Evolutionary conservation across 2,329 filamentous ascomycete genomes (phyloP), one percentile per base, ranked within the genome.

Genomic region (Fusarium drepaniforme): DNA sequence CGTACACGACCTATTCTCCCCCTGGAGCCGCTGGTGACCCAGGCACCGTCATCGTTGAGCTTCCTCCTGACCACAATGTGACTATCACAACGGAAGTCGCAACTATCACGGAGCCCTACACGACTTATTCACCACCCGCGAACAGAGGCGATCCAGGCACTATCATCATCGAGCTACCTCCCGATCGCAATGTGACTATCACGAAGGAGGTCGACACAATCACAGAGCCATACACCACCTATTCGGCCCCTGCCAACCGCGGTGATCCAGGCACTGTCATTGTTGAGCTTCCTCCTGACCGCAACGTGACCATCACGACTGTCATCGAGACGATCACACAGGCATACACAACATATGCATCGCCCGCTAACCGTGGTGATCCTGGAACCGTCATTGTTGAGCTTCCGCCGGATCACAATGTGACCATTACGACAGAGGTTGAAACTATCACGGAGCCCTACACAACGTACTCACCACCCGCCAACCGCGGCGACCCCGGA

Each of bases 171-270:
- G 59, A 44, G 16, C n/a, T 42, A 15, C 59, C 28, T 38, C 51
- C 62, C 28, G 56, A 73, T 18, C 72, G 64, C 21, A 73, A 73
- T 23, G 70, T 73, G n/a, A 73, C 70, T 6, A 35, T 73, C 11
- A 72, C 70, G 23, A 59, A 16, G n/a, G 21, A 59, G 23, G 35
- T 38, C 56, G 23, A 38, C 15, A 59, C 56, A 8, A 37, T 59
- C 35, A 59, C 56, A 8, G 56, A 23, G 16, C 35, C 23, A 1
- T 40, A 59, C 13, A 59, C 56, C 5, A 38, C 35, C 8, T 59
- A 59, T 11, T 38, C 56, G 8, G 13, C 56, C 12, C 56, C 56
- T 11, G 56, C 56, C 5, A 38, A 38, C 21, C 21, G 35, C 16
- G 56, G 56, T 21, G 56, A 59, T 28, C 56, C 56, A 8, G 56